These are phyloP conservation scores for Serendipita sp. DNA, from an alignment of 768 basidiomycete species.

Conservation along the genomic window DNA sequence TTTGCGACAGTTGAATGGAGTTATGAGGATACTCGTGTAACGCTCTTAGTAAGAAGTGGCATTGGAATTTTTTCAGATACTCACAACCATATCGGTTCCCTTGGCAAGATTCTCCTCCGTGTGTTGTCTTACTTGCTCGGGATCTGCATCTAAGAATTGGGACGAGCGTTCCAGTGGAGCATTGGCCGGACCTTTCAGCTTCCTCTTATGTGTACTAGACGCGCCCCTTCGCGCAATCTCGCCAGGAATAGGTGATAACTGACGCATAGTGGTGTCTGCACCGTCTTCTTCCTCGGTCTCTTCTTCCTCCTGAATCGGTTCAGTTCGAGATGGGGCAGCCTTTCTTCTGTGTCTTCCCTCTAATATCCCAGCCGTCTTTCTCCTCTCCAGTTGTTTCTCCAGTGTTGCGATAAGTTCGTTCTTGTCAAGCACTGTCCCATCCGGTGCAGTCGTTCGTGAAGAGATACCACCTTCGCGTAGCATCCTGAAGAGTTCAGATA, in stretches of 20 bases:
- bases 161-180: constrained; percentile 42
- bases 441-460: constrained; percentile 33
- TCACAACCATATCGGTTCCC: constrained; percentile 47
- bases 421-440: constrained; percentile 50
- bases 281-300: constrained; percentile 19
- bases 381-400: constrained; percentile 67
- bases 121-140: constrained; percentile 53
- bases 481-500: constrained; percentile 88
- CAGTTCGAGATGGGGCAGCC: constrained; percentile 14
- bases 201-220: background rate
- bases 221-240: background rate
- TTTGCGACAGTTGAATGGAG: background rate
- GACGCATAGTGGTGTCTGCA: constrained; percentile 24
- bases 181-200: constrained; percentile 11
- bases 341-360: constrained; percentile 36
- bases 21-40: background rate
- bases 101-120: constrained; percentile 71
- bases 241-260: background rate
- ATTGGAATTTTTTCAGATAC: background rate
- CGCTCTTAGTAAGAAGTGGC: background rate
- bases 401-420: constrained; percentile 63
- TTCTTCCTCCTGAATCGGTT: constrained; percentile 14
- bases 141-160: constrained; percentile 83
- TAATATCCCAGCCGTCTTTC: constrained; percentile 68
- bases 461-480: constrained; percentile 55